Evolutionary conservation across 2,329 filamentous ascomycete genomes (phyloP), one percentile per base, ranked within the genome.

Genomic region (Niveomyces coronatus): DNA sequence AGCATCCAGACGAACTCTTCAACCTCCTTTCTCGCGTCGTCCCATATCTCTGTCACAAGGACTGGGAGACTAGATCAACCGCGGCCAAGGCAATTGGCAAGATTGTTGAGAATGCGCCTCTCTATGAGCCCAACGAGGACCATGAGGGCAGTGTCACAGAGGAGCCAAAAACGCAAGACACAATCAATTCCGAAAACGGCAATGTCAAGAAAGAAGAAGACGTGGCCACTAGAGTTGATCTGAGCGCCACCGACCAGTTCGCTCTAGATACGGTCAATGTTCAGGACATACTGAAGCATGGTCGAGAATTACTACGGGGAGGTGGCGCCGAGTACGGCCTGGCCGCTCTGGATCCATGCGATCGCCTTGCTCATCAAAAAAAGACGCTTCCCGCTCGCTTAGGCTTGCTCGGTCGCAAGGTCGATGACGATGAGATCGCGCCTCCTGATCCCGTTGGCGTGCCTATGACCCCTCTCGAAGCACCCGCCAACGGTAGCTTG

Each of bases 1-100:
- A 91, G 59, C 91, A 96, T 53, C 91, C 91, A 0, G 89, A 98
- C 63, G 93, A 98, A 60, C 70, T 98, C 1, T 96, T 96, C 64
- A 95, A 96, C 55, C 73, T 98, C 6, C 72, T 98, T 10, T 89
- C 86, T 20, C 75, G 89, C 44, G 88, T 98, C 22, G 80, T 98
- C n/a, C 89, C 91, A 1, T 98, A 95, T 60, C 71, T 98, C 20
- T 79, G 85, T 42, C 89, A 91, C 49, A 94, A 89, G 58, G 89
- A 88, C 55, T 98, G 91, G 91, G 91, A 98, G 55, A 98, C 91
- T 18, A 74, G 93, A 49, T 88, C 82, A 44, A 93, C 91, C 38
- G 84, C 93, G 32, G 87, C 89, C 49, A 94, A 89, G 62, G 91
- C 91, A 15, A 81, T 98, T 42, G 89, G 89, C 42, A 87, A 89